Evolutionary conservation across 2,329 filamentous ascomycete genomes (phyloP), one percentile per base, ranked within the genome.

Genomic region (Calonectria henricotiae): DNA sequence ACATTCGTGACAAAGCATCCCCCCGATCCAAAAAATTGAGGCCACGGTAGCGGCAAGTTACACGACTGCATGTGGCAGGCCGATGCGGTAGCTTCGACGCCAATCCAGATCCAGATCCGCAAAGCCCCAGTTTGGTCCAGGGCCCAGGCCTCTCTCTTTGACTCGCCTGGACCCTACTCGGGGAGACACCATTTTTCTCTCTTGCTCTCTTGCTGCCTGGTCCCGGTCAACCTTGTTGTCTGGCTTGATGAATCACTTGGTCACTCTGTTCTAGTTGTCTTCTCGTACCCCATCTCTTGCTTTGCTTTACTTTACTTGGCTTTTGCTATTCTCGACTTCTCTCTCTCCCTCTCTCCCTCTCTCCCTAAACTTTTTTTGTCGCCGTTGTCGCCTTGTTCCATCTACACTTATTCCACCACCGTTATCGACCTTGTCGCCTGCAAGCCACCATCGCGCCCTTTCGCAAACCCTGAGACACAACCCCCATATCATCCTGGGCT

Each of bases 21-120:
- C 35, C 6, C 8, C 37, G 15, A 7, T 5, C 41, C 41, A 17
- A 44, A 20, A 47, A 66, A 25, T 66, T 49, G 64, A 66, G 64
- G 64, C 64, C 64, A 66, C 64, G 64, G 51, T 66, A 66, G 64
- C 64, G 64, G 55, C 27, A 61, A 58, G 51, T 58, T 58, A 41
- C 55, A 58, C 30, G 51, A 23, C 47, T 32, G 17, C 27, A 23
- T 44, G 41, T 44, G 41, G 41, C n/a, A 20, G 43, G 55, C 55
- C 37, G 64, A 61, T 65, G 63, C 43, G 51, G 54, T 49, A 47
- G 63, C 37, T 46, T 65, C 51, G 64, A 61, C 64, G 43, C 64
- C 64, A 66, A 47, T 61, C 64, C 64, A 66, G 64, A 66, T 66
- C 64, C 54, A 66, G 64, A 66, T 66, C 62, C 47, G 55, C 46